These are phyloP conservation scores for Apiotrichum akiyoshidainum DNA, from an alignment of 1,284 basidiomycete genomes.

Conservation along the genomic window DNA sequence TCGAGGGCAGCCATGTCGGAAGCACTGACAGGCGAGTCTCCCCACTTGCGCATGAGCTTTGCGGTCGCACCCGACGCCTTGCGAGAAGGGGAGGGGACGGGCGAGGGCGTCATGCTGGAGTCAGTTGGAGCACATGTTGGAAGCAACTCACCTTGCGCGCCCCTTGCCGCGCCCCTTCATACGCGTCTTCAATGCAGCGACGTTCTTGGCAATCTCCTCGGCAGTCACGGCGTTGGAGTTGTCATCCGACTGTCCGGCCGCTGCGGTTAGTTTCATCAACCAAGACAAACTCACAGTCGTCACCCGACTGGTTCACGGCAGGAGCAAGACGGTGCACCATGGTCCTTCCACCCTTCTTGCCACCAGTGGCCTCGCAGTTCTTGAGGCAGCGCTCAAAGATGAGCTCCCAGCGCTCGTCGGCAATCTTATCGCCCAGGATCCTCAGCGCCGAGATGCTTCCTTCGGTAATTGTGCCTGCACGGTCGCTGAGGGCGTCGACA, in stretches of 20 bases:
- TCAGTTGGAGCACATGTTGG: slow-evolving; percentile 62
- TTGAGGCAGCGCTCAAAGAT: slow-evolving; percentile 48
- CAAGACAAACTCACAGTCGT: neutral
- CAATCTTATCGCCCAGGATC: slow-evolving; percentile 34
- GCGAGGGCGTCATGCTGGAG: slow-evolving; percentile 49
- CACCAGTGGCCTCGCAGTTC: slow-evolving; percentile 27
- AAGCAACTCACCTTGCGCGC: slow-evolving; percentile 48
- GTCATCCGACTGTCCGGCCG: slow-evolving; percentile 23
- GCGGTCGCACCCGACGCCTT: slow-evolving; percentile 53
- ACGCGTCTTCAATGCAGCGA: slow-evolving; percentile 81
- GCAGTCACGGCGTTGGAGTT: slow-evolving; percentile 52
- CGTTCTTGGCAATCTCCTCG: slow-evolving; percentile 85
- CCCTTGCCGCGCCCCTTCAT: slow-evolving; percentile 56
- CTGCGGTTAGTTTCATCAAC: slow-evolving; percentile 1
- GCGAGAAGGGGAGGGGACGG: slow-evolving; percentile 29
- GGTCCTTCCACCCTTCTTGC: slow-evolving; percentile 2
- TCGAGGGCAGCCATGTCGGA: slow-evolving; percentile 86
- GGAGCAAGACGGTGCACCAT: neutral
- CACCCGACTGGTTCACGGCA: neutral
- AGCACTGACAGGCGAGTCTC: slow-evolving; percentile 70
- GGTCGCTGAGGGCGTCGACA: slow-evolving; percentile 70
- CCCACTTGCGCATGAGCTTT: slow-evolving; percentile 90
- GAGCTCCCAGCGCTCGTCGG: slow-evolving; percentile 40
- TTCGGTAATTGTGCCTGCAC: slow-evolving; percentile 43
- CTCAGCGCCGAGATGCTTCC: slow-evolving; percentile 28